A percentile compares a stretch with the other conserved stretches of the same genome.
phyloP scores from a whole-genome alignment of 352 stramenopile species.

The Globisporangium spiculum region DNA sequence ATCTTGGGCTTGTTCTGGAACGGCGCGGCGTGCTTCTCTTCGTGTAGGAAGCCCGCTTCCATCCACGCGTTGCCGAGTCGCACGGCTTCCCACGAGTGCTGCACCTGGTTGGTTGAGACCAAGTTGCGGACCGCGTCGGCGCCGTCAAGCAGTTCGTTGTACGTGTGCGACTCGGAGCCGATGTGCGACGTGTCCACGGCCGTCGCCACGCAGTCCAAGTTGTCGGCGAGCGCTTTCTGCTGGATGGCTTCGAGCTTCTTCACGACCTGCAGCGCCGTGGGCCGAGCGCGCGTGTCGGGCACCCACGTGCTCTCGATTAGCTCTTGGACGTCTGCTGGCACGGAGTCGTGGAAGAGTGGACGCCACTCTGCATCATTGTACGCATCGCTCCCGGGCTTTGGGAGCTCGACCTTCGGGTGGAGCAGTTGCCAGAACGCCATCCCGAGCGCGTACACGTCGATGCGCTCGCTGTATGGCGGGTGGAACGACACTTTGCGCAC shows the following conservation, averaged over 20 bases:
- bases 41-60: conserved; percentile 52
- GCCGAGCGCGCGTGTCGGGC: conserved; percentile 31
- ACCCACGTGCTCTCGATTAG: conserved; percentile 50
- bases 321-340: conserved; percentile 33
- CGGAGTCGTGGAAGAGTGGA: conserved; percentile 26
- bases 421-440: conserved; percentile 78
- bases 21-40: conserved; percentile 39
- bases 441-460: conserved; percentile 72
- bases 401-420: conserved; percentile 50
- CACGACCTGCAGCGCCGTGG: conserved; percentile 43
- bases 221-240: conserved; percentile 19
- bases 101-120: conserved; percentile 33
- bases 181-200: conserved; percentile 35
- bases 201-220: conserved; percentile 30
- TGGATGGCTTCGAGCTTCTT: conserved; percentile 43
- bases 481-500: conserved; percentile 41
- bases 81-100: conserved; percentile 41
- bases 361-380: conserved; percentile 50
- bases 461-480: conserved; percentile 54
- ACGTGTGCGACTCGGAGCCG: conserved; percentile 25
- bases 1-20: conserved; percentile 27
- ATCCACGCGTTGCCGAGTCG: conserved; percentile 62
- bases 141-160: conserved; percentile 20
- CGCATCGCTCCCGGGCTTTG: conserved; percentile 33
- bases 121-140: conserved; percentile 17